Evolutionary conservation across 2,329 filamentous ascomycete species (phyloP), one percentile per base, ranked within the genome.

Genomic region (Aspergillus tanneri): DNA sequence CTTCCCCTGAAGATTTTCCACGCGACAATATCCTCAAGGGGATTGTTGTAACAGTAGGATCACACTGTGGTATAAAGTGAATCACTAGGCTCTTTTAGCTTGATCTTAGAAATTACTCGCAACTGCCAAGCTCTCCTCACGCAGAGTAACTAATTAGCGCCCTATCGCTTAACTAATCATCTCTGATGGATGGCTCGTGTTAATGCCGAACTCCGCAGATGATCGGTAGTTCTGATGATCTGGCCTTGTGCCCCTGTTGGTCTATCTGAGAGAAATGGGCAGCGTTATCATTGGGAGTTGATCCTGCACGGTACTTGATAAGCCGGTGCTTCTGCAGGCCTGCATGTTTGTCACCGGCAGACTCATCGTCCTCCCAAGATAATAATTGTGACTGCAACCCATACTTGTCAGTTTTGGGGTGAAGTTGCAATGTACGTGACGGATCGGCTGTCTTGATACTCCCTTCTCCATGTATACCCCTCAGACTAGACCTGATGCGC

Each of bases 31-130:
- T 3, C 36, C 6, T 24, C 36, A 18, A 5, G 8, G 6, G 22
- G 11, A 24, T n/a, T 34, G 24, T 16, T 35, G 44, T 25, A 46
- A 46, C 44, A 40, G 44, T 46, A 46, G 44, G 44, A 46, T 46
- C 30, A 9, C 14, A 25, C 9, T 39, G 44, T 46, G 24, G 44
- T 46, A 46, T 14, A 41, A 7, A 2, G 8, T 2, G 14, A 24
- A 25, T 24, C 16, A 16, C 35, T 34, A 34, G 24, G 27, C 42
- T 44, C 24, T 16, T 16, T 36, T 25, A 11, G 18, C 22, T 14
- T 23, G 11, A 11, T 12, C 14, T n/a, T 18, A n/a, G 25, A 46
- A 19, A 46, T 46, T 46, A 46, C 23, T 19, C 8, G n/a, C 19
- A n/a, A 25, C 18, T 16, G 43, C 43, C 36, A 46, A 46, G 43